phyloP scores from a whole-genome alignment of 2,329 filamentous ascomycete genomes.

The Phaeosphaeriaceae sp. region DNA sequence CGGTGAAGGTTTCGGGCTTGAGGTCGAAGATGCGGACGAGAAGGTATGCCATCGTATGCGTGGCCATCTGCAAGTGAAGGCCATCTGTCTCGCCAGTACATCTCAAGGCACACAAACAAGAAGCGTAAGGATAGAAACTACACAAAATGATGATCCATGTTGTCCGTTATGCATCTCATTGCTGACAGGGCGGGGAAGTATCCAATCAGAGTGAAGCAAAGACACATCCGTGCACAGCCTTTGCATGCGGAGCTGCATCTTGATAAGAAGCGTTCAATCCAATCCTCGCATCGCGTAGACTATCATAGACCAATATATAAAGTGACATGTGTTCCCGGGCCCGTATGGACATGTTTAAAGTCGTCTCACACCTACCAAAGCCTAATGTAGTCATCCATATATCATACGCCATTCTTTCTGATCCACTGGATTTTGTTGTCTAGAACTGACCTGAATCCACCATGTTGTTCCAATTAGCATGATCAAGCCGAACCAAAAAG shows the following conservation, averaged over 20 bases:
- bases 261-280: not conserved
- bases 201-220: not conserved
- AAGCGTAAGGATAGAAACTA: too few species aligned
- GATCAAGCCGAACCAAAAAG: constrained; percentile 47
- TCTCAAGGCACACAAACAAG: not conserved
- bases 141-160: not conserved
- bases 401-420: too few species aligned
- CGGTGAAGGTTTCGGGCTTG: not conserved
- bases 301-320: too few species aligned
- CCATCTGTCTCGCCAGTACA: not conserved
- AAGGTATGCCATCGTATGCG: not conserved
- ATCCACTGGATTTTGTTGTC: too few species aligned
- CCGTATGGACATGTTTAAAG: too few species aligned
- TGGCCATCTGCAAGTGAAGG: not conserved
- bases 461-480: constrained; percentile 45
- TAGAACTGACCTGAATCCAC: too few species aligned
- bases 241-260: not conserved
- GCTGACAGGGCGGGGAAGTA: not conserved
- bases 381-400: too few species aligned
- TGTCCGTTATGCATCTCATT: not conserved
- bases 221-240: not conserved
- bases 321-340: too few species aligned
- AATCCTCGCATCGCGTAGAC: too few species aligned
- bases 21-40: not conserved
- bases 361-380: too few species aligned